These are phyloP conservation scores for Coemansia sp. DNA, from an alignment of 192 early-diverging fungal genomes.

Conservation along the genomic window DNA sequence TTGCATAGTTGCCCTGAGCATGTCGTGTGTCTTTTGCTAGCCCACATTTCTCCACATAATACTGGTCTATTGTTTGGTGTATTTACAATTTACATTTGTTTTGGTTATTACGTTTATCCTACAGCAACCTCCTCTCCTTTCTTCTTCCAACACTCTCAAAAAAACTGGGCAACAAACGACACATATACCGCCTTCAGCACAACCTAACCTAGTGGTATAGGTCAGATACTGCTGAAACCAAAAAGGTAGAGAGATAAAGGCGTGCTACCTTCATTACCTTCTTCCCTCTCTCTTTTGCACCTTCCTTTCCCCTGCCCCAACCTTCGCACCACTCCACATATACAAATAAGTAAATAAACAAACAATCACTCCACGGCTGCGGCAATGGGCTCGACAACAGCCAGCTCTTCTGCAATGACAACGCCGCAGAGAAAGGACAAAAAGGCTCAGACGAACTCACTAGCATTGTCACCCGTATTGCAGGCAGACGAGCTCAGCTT, in stretches of 20 bases:
- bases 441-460: not conserved
- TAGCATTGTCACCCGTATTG: slow-evolving; percentile 39
- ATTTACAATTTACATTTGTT: too few relatives aligned
- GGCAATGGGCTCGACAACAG: slow-evolving; percentile 34
- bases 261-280: not conserved
- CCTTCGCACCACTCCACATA: not conserved
- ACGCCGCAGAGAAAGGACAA: slow-evolving; percentile 41
- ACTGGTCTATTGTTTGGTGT: too few relatives aligned
- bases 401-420: slow-evolving; percentile 21
- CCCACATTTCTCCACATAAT: too few relatives aligned
- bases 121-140: too few relatives aligned
- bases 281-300: not conserved
- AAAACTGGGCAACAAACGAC: too few relatives aligned
- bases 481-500: slow-evolving; percentile 55
- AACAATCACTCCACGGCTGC: not conserved
- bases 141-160: too few relatives aligned
- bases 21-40: too few relatives aligned
- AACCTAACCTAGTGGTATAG: too few relatives aligned
- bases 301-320: not conserved
- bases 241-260: too few relatives aligned
- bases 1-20: too few relatives aligned
- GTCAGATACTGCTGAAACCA: not conserved
- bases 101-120: too few relatives aligned
- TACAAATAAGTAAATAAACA: not conserved
- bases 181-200: too few relatives aligned